phyloP scores from a whole-genome alignment of 768 basidiomycete genomes.

The Pulveroboletus sp. region DNA sequence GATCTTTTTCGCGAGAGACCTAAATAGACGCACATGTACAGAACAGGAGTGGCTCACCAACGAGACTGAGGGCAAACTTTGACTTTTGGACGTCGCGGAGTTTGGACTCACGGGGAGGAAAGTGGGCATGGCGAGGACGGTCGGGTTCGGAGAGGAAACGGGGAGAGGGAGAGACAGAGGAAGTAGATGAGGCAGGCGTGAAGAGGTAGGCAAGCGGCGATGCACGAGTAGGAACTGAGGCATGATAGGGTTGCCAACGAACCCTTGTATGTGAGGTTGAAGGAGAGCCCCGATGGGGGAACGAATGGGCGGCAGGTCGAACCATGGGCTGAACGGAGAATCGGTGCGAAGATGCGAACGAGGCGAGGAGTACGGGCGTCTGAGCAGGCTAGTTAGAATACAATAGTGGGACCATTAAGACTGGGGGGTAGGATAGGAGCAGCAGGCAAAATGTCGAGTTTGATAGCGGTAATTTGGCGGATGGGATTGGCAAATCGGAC shows the following conservation, averaged over 20 bases:
- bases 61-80: constrained; percentile 62
- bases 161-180: constrained; percentile 42
- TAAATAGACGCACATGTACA: constrained; percentile 7
- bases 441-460: constrained; percentile 12
- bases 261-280: constrained; percentile 57
- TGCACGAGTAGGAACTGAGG: constrained; percentile 36
- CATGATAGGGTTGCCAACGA: constrained; percentile 78
- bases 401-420: constrained; percentile 32
- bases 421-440: constrained; percentile 14
- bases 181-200: constrained; percentile 55
- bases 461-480: constrained; percentile 13
- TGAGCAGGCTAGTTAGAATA: constrained; percentile 33
- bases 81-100: constrained; percentile 48
- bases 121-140: constrained; percentile 27
- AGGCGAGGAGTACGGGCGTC: constrained; percentile 10
- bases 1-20: constrained; percentile 44
- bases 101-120: constrained; percentile 32
- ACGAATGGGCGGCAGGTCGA: constrained; percentile 39
- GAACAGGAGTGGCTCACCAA: constrained; percentile 49
- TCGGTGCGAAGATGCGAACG: neutral
- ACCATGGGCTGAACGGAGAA: constrained; percentile 24
- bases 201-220: constrained; percentile 42
- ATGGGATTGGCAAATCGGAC: constrained; percentile 24
- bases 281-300: constrained; percentile 70
- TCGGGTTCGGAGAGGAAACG: constrained; percentile 35